Evolutionary conservation across 106 monocot genomes (phyloP), one percentile per base, ranked within the genome.

Genomic region (Dendrobium officinale): DNA sequence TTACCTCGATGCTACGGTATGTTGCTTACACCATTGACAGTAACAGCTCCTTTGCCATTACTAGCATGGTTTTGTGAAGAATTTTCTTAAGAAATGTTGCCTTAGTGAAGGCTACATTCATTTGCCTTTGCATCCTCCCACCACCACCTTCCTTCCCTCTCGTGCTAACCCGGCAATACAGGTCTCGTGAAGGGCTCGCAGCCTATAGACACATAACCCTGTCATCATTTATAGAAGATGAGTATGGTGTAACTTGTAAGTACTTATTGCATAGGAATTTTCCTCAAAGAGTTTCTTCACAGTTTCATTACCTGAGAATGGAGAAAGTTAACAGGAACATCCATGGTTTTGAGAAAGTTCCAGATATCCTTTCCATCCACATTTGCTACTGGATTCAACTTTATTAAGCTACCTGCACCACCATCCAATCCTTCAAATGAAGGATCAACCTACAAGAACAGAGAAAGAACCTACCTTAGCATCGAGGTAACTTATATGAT

Each of bases 131-230:
- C 90, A 80, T 98, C 97, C 88, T 98, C 97, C 97, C 97, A 98
- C 97, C 97, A 98, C 97, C 97, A 98, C 78, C 97, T 85, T 7
- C 97, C 97, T 83, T 98, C 97, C 83, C 97, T 88, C 88, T 98
- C 97, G 47, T 98, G 97, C 82, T 98, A 94, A 40, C 97, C 97
- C 0, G 97, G 97, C 72, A 98, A 61, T 10, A 98, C 92, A 0
- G 97, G 94, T 77, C 97, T 89, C 5, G 94, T 98, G 89, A 94
- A 98, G 4, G 97, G 97, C 79, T 98, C 94, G 43, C 97, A 98
- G 7, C 97, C 94, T 42, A 98, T 94, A 0, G 97, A 98, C 0
- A 98, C 91, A 75, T 95, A 98, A 0, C 98, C 98, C 92, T 90
- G 82, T 3, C 48, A 49, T 49, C 9, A 10, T 49, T 3, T 49